Evolutionary conservation across 257 asterid genomes (phyloP), one percentile per base, ranked within the genome.

Genomic region (Galeopsis tetrahit): DNA sequence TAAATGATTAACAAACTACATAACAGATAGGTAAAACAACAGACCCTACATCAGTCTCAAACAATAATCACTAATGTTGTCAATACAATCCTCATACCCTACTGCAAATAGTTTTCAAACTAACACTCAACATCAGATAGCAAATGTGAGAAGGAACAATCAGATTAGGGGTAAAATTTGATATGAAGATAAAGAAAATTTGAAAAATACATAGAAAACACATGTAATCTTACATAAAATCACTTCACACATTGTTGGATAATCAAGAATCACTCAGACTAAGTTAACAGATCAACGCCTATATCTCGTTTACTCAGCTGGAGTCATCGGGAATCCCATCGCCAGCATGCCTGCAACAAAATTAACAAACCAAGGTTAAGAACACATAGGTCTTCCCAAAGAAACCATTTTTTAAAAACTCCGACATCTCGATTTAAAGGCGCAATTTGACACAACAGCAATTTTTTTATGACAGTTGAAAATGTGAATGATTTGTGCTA

Each of bases 341-440:
- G 46, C 94, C 93, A 7, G 83, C 87, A 74, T 86, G 91, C 88
- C 97, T 90, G 92, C 63, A 57, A 81, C 66, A 72, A 69, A 63
- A 70, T 66, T 49, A 63, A 63, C 2, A 13, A 53, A 69, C 65
- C 67, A 43, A 35, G 35, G 48, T 40, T 2, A 31, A 58, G 14
- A 36, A 43, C 6, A 36, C 5, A 67, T 34, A 13, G 10, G 13
- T 52, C 57, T 17, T 55, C 33, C 1, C 61, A 17, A 21, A 17
- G 61, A 55, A 17, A 17, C 5, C 13, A 21, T 7, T 21, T 46
- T 43, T 9, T 0, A 21, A 21, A 21, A 1, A 39, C 34, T 40
- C 14, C 13, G 11, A 17, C 68, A 3, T 15, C 34, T 40, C 10
- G 13, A 9, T 42, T 64, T 17, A 7, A 43, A 62, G 49, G 43